Evolutionary conservation across 2,329 filamentous ascomycete species (phyloP).

Genomic region (Neonectria punicea): DNA sequence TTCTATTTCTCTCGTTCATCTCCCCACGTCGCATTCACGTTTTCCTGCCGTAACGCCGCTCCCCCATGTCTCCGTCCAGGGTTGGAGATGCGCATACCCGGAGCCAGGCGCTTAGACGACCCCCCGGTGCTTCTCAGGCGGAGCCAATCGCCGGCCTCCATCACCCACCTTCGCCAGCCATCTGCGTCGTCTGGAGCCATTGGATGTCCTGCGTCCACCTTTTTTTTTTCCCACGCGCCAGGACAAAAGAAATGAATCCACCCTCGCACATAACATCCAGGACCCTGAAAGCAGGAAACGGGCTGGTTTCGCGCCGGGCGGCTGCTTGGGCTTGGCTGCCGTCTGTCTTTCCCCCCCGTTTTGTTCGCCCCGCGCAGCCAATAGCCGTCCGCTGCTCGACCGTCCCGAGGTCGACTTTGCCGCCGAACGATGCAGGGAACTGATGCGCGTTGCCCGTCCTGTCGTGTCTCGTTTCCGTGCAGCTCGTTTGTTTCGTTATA

Average conservation of each 20-base stretch:
- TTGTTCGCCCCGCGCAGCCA: slow-evolving; percentile 7
- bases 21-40: slow-evolving; percentile 9
- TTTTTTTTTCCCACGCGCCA: slow-evolving; percentile 17
- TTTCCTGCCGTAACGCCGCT: background rate
- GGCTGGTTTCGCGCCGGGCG: slow-evolving; percentile 12
- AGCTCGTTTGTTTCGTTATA: slow-evolving; percentile 39
- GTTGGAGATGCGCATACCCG: background rate
- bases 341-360: background rate
- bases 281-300: background rate
- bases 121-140: background rate
- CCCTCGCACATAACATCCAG: slow-evolving; percentile 1
- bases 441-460: background rate
- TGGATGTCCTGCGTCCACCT: slow-evolving; percentile 15
- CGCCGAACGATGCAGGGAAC: slow-evolving; percentile 8
- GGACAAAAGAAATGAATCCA: background rate
- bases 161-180: slow-evolving; percentile 1
- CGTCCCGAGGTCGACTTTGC: slow-evolving; percentile 12
- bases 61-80: background rate
- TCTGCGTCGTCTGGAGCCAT: slow-evolving; percentile 16
- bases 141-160: slow-evolving; percentile 16
- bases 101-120: slow-evolving; percentile 14
- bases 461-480: slow-evolving; percentile 6
- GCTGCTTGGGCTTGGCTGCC: slow-evolving; percentile 2
- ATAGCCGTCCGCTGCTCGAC: background rate
- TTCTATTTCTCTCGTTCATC: slow-evolving; percentile 8